Percentiles rank a stretch among this genome's conserved stretches.
phyloP scores from a whole-genome alignment of 2,329 filamentous ascomycete genomes.

The Pochonia chlamydosporia region DNA sequence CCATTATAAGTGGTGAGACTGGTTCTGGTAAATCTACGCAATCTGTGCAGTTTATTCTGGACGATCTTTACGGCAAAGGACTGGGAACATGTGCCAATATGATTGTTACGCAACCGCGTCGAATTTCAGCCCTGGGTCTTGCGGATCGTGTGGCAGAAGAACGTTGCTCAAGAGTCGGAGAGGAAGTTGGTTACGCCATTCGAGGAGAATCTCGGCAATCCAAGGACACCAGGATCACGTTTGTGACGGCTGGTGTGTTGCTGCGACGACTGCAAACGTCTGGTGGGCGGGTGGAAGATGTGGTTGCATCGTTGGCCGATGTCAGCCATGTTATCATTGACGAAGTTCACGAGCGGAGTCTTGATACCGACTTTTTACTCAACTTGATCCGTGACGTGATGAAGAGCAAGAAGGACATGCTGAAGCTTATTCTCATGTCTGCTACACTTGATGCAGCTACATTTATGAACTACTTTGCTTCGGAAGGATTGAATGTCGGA shows the following conservation, averaged over 20 bases:
- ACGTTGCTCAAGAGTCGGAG: slow-evolving; percentile 72
- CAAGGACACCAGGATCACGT: slow-evolving; percentile 77
- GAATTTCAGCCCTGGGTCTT: slow-evolving; percentile 89
- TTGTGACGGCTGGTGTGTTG: slow-evolving; percentile 92
- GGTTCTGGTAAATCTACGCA: slow-evolving; percentile 97
- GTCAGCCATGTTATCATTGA: slow-evolving; percentile 94
- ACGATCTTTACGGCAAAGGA: slow-evolving; percentile 74
- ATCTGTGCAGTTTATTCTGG: slow-evolving; percentile 90
- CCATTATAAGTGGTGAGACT: slow-evolving; percentile 94
- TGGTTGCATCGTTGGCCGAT: slow-evolving; percentile 75
- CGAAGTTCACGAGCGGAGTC: slow-evolving; percentile 90
- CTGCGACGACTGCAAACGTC: slow-evolving; percentile 87
- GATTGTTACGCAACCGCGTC: slow-evolving; percentile 88
- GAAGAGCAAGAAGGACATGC: slow-evolving; percentile 63
- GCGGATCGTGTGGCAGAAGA: slow-evolving; percentile 94
- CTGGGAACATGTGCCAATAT: slow-evolving; percentile 80
- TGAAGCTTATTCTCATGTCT: slow-evolving; percentile 93
- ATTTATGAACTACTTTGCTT: slow-evolving; percentile 78
- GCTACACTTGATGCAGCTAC: slow-evolving; percentile 85
- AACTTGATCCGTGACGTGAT: slow-evolving; percentile 82
- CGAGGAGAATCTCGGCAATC: slow-evolving; percentile 80
- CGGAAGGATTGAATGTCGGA: slow-evolving; percentile 62
- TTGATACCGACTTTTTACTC: slow-evolving; percentile 92
- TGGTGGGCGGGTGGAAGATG: slow-evolving; percentile 71
- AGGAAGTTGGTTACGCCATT: slow-evolving; percentile 88